Conservation (phyloP, 352 stramenopile genomes). For the Globisporangium parvum region DNA sequence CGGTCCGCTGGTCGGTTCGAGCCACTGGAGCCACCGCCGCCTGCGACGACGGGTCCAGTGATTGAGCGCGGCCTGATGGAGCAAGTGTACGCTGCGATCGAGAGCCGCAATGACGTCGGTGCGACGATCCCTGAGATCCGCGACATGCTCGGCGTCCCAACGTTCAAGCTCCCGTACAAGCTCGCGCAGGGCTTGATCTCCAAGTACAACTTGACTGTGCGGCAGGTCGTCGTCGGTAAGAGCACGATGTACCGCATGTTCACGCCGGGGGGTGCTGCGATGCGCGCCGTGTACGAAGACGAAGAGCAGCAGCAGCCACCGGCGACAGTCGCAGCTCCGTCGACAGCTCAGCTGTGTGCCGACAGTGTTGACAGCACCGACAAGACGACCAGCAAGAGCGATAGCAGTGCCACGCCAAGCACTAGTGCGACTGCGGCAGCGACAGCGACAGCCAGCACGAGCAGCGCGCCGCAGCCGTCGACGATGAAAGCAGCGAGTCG, state of each 20-base stretch:
- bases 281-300: neutral
- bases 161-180: slow-evolving; percentile 83
- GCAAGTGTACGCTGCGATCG: slow-evolving; percentile 63
- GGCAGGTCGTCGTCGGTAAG: slow-evolving; percentile 72
- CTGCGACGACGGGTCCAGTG: slow-evolving; percentile 24
- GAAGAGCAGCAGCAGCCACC: neutral
- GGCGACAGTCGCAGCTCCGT: neutral
- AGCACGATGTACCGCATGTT: slow-evolving; percentile 85
- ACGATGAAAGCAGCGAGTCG: slow-evolving; percentile 53
- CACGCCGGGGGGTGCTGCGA: slow-evolving; percentile 19
- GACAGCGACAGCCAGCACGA: neutral
- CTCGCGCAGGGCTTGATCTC: slow-evolving; percentile 70
- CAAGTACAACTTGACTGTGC: slow-evolving; percentile 73
- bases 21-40: slow-evolving; percentile 6
- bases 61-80: slow-evolving; percentile 78
- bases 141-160: slow-evolving; percentile 70
- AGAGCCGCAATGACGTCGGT: slow-evolving; percentile 36
- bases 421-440: neutral
- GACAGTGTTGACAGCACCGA: neutral
- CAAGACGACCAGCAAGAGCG: no score
- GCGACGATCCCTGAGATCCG: slow-evolving; percentile 76
- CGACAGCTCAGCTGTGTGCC: neutral
- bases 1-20: slow-evolving; percentile 17
- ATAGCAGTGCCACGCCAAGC: no score
- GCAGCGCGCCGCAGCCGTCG: slow-evolving; percentile 23